A percentile compares a stretch with the other conserved stretches of the same genome.
Evolutionary conservation across 768 basidiomycete species (phyloP).

Genomic region (Boletus huronensis): DNA sequence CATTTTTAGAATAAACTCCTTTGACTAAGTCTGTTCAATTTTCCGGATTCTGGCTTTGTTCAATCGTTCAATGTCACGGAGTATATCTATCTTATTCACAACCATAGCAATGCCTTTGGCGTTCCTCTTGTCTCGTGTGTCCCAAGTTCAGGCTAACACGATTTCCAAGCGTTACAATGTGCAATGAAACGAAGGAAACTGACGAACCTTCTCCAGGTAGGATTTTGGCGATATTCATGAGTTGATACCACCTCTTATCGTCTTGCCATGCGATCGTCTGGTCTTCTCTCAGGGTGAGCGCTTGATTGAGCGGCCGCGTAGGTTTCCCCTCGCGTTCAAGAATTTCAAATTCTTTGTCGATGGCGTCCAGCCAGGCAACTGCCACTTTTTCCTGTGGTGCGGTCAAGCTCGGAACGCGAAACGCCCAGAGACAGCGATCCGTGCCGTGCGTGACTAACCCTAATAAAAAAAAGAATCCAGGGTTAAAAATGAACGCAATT

Average conservation of each 20-base stretch:
- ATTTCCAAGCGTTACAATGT: not conserved
- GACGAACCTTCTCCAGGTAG: slow-evolving; percentile 25
- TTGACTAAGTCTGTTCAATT: not conserved
- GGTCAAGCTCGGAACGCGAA: slow-evolving; percentile 49
- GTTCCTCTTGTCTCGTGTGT: not conserved
- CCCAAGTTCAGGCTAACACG: not conserved
- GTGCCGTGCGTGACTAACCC: slow-evolving; percentile 71
- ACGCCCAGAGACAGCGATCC: slow-evolving; percentile 61
- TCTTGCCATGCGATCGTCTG: slow-evolving; percentile 50
- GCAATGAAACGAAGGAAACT: not conserved
- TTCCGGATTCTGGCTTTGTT: not conserved
- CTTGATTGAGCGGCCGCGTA: slow-evolving; percentile 33
- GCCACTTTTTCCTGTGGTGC: slow-evolving; percentile 46
- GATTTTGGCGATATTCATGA: slow-evolving; percentile 39
- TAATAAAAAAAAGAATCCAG: slow-evolving; percentile 21
- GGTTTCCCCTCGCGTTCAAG: slow-evolving; percentile 37
- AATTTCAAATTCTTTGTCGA: slow-evolving; percentile 43
- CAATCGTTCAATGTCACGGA: not conserved
- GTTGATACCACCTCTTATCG: slow-evolving; percentile 52
- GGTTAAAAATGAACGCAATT: not conserved
- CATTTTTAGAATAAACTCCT: not conserved
- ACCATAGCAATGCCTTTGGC: not conserved
- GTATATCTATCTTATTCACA: slow-evolving; percentile 7
- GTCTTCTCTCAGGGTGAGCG: slow-evolving; percentile 52
- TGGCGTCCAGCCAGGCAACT: slow-evolving; percentile 50